Evolutionary conservation across 2,329 filamentous ascomycete genomes (phyloP), one percentile per base, ranked within the genome.

Genomic region (Hypoxylon rubiginosum): DNA sequence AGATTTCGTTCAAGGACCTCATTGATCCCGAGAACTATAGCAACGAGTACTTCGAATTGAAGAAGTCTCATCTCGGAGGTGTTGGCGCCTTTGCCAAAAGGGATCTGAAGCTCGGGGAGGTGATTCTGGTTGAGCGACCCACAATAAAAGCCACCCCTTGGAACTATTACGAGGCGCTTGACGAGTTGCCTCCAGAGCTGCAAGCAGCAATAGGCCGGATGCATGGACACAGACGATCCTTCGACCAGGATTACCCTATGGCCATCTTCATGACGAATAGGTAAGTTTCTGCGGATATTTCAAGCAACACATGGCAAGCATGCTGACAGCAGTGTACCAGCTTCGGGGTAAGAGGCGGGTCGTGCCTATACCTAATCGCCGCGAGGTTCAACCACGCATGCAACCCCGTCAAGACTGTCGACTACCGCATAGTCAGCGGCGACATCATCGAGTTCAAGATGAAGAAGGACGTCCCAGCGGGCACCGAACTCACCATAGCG

Each of bases 351-450:
- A 43, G 32, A 0, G 58, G 62, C 0, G 67, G 69, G 2, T 69
- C 74, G 6, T 81, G 79, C 0, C 80, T 88, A 2, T 88, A 87
- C 61, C 79, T 83, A 0, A 77, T 85, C 5, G 84, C 83, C 0
- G 83, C 86, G 0, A 80, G 86, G 2, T 88, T 90, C 76, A 90
- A 90, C 72, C 87, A 90, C 71, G 82, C 86, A 0, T 90, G 87
- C 71, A 63, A 69, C 1, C 78, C 81, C 0, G 73, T 69, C 2
- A 73, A 80, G 58, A 86, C 82, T 46, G 72, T 87, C 26, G 68
- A 76, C 1, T 88, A 84, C 70, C 68, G 50, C 0, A 32, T 64
- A 9, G 5, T 53, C 0, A 43, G 59, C 0, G 61, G 68, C 1
- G 67, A 76, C 6, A 73, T 77, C 2, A 80, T 90, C 34, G 74